A percentile compares a stretch with the other conserved stretches of the same genome.
Evolutionary conservation across 2,329 filamentous ascomycete species (phyloP).

Genomic region (Ramichloridium luteum): DNA sequence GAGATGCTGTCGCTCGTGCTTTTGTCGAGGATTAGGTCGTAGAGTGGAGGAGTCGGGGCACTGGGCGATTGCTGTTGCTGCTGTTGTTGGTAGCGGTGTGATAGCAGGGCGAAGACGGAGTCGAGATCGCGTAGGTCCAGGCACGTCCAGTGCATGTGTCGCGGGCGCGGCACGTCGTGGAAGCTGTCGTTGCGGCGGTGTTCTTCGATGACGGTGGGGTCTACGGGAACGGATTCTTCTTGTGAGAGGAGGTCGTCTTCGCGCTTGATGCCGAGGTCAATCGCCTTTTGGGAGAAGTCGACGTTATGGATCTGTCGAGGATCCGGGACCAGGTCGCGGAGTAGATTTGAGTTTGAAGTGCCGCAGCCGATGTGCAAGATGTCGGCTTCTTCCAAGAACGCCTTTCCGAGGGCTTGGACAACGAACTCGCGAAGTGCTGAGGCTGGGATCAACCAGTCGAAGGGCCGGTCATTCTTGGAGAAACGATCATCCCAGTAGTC

Average conservation of each 20-base stretch:
- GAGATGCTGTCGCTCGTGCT: constrained; percentile 15
- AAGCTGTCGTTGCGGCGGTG: constrained; percentile 13
- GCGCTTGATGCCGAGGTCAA: constrained; percentile 10
- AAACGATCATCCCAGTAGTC: constrained; percentile 15
- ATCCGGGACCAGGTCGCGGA: constrained; percentile 8
- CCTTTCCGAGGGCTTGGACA: no score
- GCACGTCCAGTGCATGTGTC: constrained; percentile 12
- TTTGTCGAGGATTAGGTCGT: constrained; percentile 14
- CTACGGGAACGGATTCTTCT: background rate
- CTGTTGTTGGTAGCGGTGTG: constrained; percentile 3
- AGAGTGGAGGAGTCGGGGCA: no score
- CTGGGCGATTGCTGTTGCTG: no score
- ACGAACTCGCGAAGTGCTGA: constrained; percentile 7
- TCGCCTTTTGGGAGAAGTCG: constrained; percentile 11
- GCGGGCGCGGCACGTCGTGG: constrained; percentile 5
- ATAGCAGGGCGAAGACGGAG: constrained; percentile 10
- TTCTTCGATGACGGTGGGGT: constrained; percentile 7
- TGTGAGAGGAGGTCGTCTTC: constrained; percentile 11
- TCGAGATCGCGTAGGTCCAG: constrained; percentile 12
- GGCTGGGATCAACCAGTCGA: constrained; percentile 15
- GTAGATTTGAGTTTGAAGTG: constrained; percentile 9
- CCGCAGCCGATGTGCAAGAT: constrained; percentile 14
- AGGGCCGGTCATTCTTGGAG: constrained; percentile 9
- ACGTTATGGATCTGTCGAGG: constrained; percentile 14
- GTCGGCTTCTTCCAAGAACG: no score